These are phyloP conservation scores for Auriscalpium vulgare DNA, from an alignment of 768 basidiomycete species.

Conservation along the genomic window DNA sequence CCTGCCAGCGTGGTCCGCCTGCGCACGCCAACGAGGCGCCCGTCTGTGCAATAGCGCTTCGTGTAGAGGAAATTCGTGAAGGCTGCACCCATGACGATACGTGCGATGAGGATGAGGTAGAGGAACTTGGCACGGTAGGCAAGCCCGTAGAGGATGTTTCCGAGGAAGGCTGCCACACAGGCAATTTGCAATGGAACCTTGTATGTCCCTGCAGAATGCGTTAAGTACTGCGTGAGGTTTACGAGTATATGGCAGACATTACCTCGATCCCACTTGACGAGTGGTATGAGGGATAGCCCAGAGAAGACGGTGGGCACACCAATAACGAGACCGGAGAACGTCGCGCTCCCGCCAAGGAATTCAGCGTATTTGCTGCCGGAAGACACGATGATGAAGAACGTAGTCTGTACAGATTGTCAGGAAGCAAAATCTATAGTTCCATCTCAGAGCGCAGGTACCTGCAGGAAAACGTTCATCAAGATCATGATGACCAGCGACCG, in stretches of 20 bases:
- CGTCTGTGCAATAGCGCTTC: constrained; percentile 65
- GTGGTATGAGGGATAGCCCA: constrained; percentile 47
- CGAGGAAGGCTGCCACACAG: constrained; percentile 44
- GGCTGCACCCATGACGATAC: constrained; percentile 53
- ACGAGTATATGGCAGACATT: constrained; percentile 1
- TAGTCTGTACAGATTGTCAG: constrained; percentile 32
- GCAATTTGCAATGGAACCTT: constrained; percentile 44
- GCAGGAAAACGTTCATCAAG: constrained; percentile 33
- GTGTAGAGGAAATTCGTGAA: constrained; percentile 62
- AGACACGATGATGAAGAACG: constrained; percentile 65
- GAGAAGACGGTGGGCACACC: constrained; percentile 62
- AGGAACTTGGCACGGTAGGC: constrained; percentile 54
- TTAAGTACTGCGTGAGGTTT: background rate
- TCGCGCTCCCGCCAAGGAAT: constrained; percentile 56
- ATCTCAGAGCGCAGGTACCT: constrained; percentile 26
- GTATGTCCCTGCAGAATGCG: constrained; percentile 39
- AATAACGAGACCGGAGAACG: constrained; percentile 60
- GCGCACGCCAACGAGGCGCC: constrained; percentile 55
- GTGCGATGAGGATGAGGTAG: constrained; percentile 63
- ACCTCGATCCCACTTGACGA: constrained; percentile 53
- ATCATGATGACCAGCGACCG: constrained; percentile 40
- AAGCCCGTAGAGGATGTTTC: constrained; percentile 51
- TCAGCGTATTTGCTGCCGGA: constrained; percentile 57
- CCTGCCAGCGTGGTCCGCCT: constrained; percentile 54
- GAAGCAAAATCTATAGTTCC: background rate